Evolutionary conservation across 306 rosid genomes (phyloP).

Genomic region (Fragaria vesca): DNA sequence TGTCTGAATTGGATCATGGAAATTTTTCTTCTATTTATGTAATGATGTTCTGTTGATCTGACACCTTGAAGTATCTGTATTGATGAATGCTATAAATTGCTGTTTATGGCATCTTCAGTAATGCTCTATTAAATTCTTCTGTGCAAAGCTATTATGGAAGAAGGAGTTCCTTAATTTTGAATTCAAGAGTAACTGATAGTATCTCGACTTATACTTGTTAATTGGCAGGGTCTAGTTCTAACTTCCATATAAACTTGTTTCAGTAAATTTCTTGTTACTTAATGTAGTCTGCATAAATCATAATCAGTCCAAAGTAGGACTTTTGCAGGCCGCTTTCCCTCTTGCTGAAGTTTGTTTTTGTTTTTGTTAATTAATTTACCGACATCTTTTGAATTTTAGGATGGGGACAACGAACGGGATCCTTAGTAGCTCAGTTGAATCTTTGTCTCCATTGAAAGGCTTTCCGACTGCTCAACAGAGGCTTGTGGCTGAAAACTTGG

Average conservation of each 20-base stretch:
- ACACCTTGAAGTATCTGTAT: not conserved
- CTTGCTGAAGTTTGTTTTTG: conserved; percentile 25
- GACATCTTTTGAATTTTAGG: conserved; percentile 43
- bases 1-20: not conserved
- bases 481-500: conserved; percentile 53
- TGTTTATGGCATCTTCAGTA: conserved; percentile 14
- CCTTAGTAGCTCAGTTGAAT: conserved; percentile 71
- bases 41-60: not conserved
- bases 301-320: not conserved
- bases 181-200: conserved; percentile 2
- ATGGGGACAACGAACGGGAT: conserved; percentile 70
- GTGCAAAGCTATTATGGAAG: conserved; percentile 23
- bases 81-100: conserved; percentile 9
- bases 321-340: not conserved
- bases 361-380: conserved; percentile 22
- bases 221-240: conserved; percentile 23
- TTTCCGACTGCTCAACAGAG: conserved; percentile 47
- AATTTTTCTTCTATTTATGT: not conserved
- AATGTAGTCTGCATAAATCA: not conserved
- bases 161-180: conserved; percentile 13
- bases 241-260: conserved; percentile 16
- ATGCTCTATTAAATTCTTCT: conserved; percentile 10
- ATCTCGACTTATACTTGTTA: not conserved
- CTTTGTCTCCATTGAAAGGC: conserved; percentile 67
- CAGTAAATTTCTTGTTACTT: not conserved